Conservation (phyloP, 257 asterid species). For the Verbena officinalis region DNA sequence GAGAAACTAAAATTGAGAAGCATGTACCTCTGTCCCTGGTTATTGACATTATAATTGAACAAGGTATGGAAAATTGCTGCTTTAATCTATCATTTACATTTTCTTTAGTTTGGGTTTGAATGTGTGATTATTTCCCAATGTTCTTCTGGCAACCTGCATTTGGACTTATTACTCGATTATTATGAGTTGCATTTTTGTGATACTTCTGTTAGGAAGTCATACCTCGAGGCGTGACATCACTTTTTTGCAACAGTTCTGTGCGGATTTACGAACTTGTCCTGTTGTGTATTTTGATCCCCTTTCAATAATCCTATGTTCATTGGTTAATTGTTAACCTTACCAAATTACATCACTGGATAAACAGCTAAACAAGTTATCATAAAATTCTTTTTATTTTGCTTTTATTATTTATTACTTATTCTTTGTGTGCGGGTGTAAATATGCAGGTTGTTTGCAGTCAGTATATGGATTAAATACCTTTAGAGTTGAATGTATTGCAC, state of each 20-base stretch:
- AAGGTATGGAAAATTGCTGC: constrained; percentile 48
- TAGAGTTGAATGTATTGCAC: constrained; percentile 69
- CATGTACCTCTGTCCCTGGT: constrained; percentile 62
- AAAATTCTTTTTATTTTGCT: background rate
- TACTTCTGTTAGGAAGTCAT: background rate
- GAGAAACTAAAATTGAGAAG: constrained; percentile 56
- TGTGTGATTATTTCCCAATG: background rate
- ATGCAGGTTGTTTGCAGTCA: constrained; percentile 69
- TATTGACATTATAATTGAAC: constrained; percentile 64
- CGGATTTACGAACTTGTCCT: background rate
- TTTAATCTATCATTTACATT: background rate
- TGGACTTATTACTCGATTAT: background rate
- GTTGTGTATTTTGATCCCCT: background rate
- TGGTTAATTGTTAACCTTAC: background rate
- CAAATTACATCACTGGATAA: too few species aligned
- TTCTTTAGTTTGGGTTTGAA: background rate
- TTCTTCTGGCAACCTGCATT: constrained; percentile 7
- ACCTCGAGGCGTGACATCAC: too few species aligned
- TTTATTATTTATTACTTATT: background rate
- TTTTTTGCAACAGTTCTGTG: background rate
- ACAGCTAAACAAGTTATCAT: too few species aligned
- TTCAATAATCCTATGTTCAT: background rate
- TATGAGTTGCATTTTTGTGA: background rate
- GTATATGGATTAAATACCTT: constrained; percentile 63
- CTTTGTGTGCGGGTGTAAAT: background rate